These are phyloP conservation scores for Kwoniella heveanensis DNA, from an alignment of 768 basidiomycete genomes.

Conservation along the genomic window DNA sequence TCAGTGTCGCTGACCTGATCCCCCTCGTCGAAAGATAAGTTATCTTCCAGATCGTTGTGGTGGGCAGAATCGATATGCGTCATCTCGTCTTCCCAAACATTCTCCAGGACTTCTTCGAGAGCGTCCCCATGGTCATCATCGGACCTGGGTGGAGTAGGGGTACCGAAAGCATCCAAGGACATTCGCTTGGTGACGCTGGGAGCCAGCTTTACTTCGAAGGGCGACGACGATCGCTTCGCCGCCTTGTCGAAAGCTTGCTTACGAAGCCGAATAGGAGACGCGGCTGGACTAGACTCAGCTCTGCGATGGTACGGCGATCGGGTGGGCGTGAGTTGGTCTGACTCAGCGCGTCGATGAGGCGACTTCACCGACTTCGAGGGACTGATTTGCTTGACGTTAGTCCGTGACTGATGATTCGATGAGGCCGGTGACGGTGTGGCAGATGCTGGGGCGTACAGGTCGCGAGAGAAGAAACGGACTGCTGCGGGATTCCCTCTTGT, in stretches of 20 bases:
- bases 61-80: neutral
- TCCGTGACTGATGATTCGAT: neutral
- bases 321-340: neutral
- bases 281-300: slow-evolving; percentile 16
- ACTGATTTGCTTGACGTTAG: neutral
- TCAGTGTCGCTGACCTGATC: too few species aligned
- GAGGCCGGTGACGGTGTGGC: slow-evolving; percentile 1
- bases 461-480: slow-evolving; percentile 46
- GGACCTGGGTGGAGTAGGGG: slow-evolving; percentile 12
- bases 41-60: neutral
- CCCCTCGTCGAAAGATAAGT: neutral
- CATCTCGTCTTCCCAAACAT: slow-evolving; percentile 17
- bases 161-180: slow-evolving; percentile 46
- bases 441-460: slow-evolving; percentile 32
- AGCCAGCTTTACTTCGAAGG: slow-evolving; percentile 46
- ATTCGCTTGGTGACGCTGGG: slow-evolving; percentile 43
- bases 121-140: slow-evolving; percentile 1
- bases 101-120: slow-evolving; percentile 27
- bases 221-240: slow-evolving; percentile 38
- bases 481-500: slow-evolving; percentile 13
- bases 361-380: neutral
- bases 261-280: slow-evolving; percentile 5
- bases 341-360: slow-evolving; percentile 2
- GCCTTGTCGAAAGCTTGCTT: slow-evolving; percentile 7
- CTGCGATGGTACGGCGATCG: slow-evolving; percentile 15